phyloP scores from a whole-genome alignment of 441 rosid species.

The Brassica balearica region DNA sequence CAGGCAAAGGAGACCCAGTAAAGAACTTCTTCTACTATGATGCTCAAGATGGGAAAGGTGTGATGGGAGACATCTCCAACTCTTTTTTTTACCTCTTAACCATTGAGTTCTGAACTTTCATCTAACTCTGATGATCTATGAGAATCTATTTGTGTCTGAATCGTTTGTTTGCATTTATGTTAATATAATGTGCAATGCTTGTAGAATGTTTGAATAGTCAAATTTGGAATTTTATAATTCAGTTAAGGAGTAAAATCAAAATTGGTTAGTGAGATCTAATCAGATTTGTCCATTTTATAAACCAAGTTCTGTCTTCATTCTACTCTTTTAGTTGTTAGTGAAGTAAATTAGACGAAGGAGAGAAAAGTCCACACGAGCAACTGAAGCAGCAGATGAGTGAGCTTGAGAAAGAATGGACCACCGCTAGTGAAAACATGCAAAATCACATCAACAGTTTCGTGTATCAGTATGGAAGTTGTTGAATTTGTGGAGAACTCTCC shows the following conservation, averaged over 20 bases:
- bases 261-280: not conserved
- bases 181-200: not conserved
- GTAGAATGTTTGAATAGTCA: not conserved
- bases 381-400: no score
- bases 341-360: no score
- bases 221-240: not conserved
- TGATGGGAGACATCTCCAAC: constrained; percentile 71
- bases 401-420: not conserved
- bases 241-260: not conserved
- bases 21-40: constrained; percentile 77
- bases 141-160: not conserved
- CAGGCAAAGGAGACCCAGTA: constrained; percentile 84
- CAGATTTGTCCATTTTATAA: not conserved
- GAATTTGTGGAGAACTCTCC: not conserved
- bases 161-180: constrained; percentile 8
- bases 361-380: no score
- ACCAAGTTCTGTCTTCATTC: not conserved
- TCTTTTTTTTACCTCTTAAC: constrained; percentile 34
- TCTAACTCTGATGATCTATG: not conserved
- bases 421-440: not conserved
- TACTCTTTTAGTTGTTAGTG: no score
- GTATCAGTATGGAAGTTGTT: not conserved
- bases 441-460: no score
- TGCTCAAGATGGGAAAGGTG: constrained; percentile 55
- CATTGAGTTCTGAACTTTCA: not conserved